Evolutionary conservation across 116 monocot species (phyloP), one percentile per base, ranked within the genome.

Genomic region (Trichopus zeylanicus): DNA sequence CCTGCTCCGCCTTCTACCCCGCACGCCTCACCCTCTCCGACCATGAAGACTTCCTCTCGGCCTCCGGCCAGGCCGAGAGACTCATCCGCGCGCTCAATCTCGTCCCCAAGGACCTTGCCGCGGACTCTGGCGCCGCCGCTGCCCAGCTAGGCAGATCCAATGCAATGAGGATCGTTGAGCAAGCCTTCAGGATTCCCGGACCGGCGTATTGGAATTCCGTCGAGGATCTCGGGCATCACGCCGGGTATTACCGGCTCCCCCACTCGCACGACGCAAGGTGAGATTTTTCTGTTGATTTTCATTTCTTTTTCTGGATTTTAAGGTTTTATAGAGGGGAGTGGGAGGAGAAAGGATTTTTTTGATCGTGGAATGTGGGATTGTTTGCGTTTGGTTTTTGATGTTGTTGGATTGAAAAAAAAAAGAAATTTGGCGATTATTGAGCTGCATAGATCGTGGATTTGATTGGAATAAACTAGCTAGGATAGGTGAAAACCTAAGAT

Each of bases 21-120:
- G 51, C 70, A 35, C 73, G 30, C 51, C 51, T 73, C 58, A 22
- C 18, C 23, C 78, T 73, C 22, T 78, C 78, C 0, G 5, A 57
- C 11, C 55, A 55, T 16, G 46, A 67, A 5, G 49, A n/a, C 12
- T 76, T 84, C 74, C 84, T 85, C 3, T 13, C 30, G 10, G 13
- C 88, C 3, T 13, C 30, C 9, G 13, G 66, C 19, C 54, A 73
- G 55, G 88, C 88, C 29, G 79, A 88, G 78, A 68, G 47, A 69
- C 67, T 93, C 31, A 93, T 93, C 77, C 74, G 88, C 13, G 62
- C 82, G 10, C 82, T 93, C 35, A 93, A 93, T 55, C 73, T 93
- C 31, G 26, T 66, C 37, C 80, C 93, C 22, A 59, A 56, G 46
- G 88, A 93, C 31, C 69, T 84, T 34, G 57, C 75, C 24, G 55